A percentile compares a stretch with the other conserved stretches of the same genome.
Evolutionary conservation across 768 basidiomycete species (phyloP).

Genomic region (Lactarius pseudohatsudake): DNA sequence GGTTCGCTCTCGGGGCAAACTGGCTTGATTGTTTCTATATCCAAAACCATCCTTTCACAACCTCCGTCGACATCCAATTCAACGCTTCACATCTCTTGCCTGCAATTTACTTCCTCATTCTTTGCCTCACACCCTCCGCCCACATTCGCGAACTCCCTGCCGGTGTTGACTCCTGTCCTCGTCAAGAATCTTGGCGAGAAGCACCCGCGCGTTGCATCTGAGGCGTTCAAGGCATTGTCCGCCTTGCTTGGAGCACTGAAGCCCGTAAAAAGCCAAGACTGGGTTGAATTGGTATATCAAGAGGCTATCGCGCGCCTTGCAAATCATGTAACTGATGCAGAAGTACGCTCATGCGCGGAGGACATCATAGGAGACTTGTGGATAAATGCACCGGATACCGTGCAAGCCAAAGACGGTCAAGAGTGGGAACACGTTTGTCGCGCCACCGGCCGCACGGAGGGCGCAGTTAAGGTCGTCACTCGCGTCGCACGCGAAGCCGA

Average conservation of each 20-base stretch:
- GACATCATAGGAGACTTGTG: conserved; percentile 84
- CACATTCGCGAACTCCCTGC: conserved; percentile 59
- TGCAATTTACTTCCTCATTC: conserved; percentile 84
- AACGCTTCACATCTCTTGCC: conserved; percentile 75
- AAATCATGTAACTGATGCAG: conserved; percentile 86
- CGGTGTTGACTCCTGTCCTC: conserved; percentile 69
- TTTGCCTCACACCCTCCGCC: conserved; percentile 69
- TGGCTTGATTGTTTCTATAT: conserved; percentile 58
- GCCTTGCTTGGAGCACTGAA: conserved; percentile 74
- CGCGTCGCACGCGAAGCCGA: conserved; percentile 77
- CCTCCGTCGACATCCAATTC: conserved; percentile 75
- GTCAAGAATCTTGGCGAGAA: conserved; percentile 75
- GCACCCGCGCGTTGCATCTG: conserved; percentile 85
- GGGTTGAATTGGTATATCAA: conserved; percentile 72
- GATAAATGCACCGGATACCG: conserved; percentile 77
- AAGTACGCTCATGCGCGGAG: conserved; percentile 82
- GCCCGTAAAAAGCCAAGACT: conserved; percentile 62
- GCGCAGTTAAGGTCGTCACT: conserved; percentile 78
- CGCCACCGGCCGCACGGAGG: conserved; percentile 65
- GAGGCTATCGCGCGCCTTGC: conserved; percentile 69
- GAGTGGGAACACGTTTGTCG: conserved; percentile 84
- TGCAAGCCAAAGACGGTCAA: conserved; percentile 59
- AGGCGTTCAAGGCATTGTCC: conserved; percentile 86
- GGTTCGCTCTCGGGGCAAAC: conserved; percentile 78
- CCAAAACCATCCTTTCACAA: conserved; percentile 63